phyloP scores from a whole-genome alignment of 2,329 filamentous ascomycete genomes.

The Rasamsonia emersonii region DNA sequence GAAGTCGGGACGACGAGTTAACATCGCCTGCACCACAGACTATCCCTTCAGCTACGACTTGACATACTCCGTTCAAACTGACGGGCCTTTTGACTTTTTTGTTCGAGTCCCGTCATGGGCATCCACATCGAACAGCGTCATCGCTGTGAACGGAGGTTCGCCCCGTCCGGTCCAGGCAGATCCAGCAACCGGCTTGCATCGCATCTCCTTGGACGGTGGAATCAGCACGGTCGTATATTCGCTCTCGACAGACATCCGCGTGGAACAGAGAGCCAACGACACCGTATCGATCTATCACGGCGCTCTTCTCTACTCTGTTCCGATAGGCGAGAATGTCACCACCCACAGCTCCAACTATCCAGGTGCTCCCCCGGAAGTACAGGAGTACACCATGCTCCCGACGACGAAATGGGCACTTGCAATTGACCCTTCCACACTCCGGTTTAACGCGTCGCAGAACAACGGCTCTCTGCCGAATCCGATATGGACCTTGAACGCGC shows the following conservation, averaged over 20 bases:
- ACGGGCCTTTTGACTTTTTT: conserved; percentile 33
- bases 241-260: conserved; percentile 23
- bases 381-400: conserved; percentile 30
- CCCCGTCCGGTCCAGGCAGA: conserved; percentile 20
- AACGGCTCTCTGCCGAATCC: conserved; percentile 14
- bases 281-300: conserved; percentile 38
- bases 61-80: conserved; percentile 31
- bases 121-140: conserved; percentile 14
- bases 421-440: conserved; percentile 26
- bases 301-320: conserved; percentile 36
- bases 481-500: conserved; percentile 22
- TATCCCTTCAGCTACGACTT: conserved; percentile 41
- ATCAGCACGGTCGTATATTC: conserved; percentile 25
- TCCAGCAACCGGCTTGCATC: conserved; percentile 29
- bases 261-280: conserved; percentile 32
- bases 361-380: conserved; percentile 18
- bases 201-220: conserved; percentile 26
- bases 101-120: conserved; percentile 41
- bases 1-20: conserved; percentile 27
- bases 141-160: conserved; percentile 15
- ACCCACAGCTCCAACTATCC: conserved; percentile 19
- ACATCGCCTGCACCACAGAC: conserved; percentile 39
- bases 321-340: conserved; percentile 23
- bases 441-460: conserved; percentile 16
- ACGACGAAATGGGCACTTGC: conserved; percentile 20